Evolutionary conservation across 345 rosid genomes (phyloP), one percentile per base, ranked within the genome.

Genomic region (Hirschfeldia incana): DNA sequence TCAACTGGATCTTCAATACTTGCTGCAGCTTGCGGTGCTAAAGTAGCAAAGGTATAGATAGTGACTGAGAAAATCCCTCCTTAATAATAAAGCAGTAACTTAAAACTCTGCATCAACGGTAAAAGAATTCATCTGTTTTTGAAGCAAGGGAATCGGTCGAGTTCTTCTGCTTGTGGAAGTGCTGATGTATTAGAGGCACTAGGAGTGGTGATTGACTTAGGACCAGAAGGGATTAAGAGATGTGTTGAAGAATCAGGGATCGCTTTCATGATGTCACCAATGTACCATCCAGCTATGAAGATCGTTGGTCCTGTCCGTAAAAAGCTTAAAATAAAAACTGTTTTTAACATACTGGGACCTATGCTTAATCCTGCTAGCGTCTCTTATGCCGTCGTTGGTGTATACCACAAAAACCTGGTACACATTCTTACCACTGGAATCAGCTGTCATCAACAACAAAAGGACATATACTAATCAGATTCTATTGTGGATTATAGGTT

Each of bases 131-230:
- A 65, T 71, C 3, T 0, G 5, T 51, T n/a, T 27, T 73, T 49
- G 5, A 0, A 96, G 98, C 98, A 90, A 88, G 98, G 99, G 77
- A 96, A 85, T 78, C 92, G 94, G 29, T 91, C 99, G 0, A 96
- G 99, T 75, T 96, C 99, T 74, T 96, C 97, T 59, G 97, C 99
- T 4, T 93, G 98, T 79, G 99, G 99, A 82, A 96, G 99, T 80
- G 99, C 97, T 59, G 98, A 96, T 79, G 98, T 93, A 10, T 75
- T 93, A 58, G 98, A 93, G 80, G 91, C 90, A 28, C 68, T 96
- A 55, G 97, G 99, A 36, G 85, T 96, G 32, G 87, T 64, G 36
- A 85, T 92, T 70, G 92, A 93, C 84, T 80, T 96, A 83, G 97
- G 83, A 66, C 92, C 97, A 21, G 91, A 88, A 85, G 98, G 92